A percentile compares a stretch with the other conserved stretches of the same genome.
These are phyloP conservation scores for Marchantia paleacea DNA, from an alignment of 225 moss, liverwort and hornwort genomes.

Conservation along the genomic window DNA sequence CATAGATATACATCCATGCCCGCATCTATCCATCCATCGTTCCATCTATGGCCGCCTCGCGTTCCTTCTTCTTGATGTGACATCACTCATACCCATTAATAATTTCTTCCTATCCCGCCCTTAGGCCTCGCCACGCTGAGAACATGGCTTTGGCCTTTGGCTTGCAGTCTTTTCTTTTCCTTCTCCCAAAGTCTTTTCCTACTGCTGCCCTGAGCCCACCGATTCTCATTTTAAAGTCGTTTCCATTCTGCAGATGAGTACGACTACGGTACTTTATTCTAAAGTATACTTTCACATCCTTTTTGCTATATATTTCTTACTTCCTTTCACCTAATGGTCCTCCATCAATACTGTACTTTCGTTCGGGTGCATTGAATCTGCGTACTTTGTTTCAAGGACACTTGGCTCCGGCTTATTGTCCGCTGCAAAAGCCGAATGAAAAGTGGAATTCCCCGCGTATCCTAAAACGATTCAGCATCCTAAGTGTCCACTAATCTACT, in stretches of 20 bases:
- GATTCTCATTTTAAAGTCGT: not conserved
- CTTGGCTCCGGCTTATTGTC: conserved; percentile 5
- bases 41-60: not conserved
- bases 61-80: not conserved
- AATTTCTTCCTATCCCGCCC: not conserved
- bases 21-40: conserved; percentile 2
- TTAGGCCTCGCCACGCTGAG: not conserved
- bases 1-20: not conserved
- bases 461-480: not conserved
- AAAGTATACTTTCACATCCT: conserved; percentile 11
- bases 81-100: not conserved
- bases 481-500: too few relatives aligned
- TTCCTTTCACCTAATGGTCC: conserved; percentile 1
- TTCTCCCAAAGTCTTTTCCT: not conserved
- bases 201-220: not conserved
- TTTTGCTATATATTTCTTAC: too few relatives aligned
- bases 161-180: not conserved
- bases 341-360: not conserved
- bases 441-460: not conserved
- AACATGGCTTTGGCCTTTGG: not conserved
- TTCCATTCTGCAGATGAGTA: conserved; percentile 7
- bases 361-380: not conserved
- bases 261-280: not conserved
- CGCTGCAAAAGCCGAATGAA: not conserved
- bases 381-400: not conserved